phyloP scores from a whole-genome alignment of 768 basidiomycete genomes.

The Boletus huronensis region DNA sequence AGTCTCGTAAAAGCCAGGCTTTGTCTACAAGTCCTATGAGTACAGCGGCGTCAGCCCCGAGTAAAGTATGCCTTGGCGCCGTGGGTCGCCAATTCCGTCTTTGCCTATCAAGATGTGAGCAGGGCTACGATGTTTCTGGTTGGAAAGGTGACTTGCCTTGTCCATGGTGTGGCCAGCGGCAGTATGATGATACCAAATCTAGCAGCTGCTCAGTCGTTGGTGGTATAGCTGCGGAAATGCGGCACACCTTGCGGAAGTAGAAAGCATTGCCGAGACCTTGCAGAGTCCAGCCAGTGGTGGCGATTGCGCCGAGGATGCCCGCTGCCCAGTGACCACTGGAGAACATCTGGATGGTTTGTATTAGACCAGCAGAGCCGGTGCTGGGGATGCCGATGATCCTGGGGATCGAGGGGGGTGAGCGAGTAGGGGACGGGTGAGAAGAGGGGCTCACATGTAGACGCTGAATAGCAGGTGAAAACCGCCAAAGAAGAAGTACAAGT shows the following conservation, averaged over 20 bases:
- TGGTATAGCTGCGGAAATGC: constrained; percentile 11
- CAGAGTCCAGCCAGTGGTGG: constrained; percentile 83
- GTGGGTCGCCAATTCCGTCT: constrained; percentile 75
- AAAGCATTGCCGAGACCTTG: constrained; percentile 81
- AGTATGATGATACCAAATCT: constrained; percentile 78
- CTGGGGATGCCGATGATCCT: constrained; percentile 96
- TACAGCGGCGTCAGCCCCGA: constrained; percentile 52
- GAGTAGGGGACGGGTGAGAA: not conserved
- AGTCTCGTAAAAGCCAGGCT: not conserved
- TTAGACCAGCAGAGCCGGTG: constrained; percentile 93
- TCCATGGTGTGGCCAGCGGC: constrained; percentile 86
- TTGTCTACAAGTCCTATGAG: constrained; percentile 9
- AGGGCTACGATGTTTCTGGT: not conserved
- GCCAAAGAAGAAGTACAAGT: constrained; percentile 94
- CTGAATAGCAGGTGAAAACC: constrained; percentile 94
- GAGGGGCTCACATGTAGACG: constrained; percentile 72
- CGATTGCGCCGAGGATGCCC: constrained; percentile 74
- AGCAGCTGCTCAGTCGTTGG: constrained; percentile 7
- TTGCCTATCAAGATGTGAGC: constrained; percentile 52
- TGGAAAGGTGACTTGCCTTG: constrained; percentile 49
- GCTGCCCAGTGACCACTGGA: constrained; percentile 67
- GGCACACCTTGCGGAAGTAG: constrained; percentile 71
- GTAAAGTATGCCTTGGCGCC: constrained; percentile 89
- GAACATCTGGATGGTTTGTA: constrained; percentile 87
- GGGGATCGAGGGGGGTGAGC: constrained; percentile 24